A percentile compares a stretch with the other conserved stretches of the same genome.
Evolutionary conservation across 2,329 filamentous ascomycete genomes (phyloP).

Genomic region (Diplocarpon mali): DNA sequence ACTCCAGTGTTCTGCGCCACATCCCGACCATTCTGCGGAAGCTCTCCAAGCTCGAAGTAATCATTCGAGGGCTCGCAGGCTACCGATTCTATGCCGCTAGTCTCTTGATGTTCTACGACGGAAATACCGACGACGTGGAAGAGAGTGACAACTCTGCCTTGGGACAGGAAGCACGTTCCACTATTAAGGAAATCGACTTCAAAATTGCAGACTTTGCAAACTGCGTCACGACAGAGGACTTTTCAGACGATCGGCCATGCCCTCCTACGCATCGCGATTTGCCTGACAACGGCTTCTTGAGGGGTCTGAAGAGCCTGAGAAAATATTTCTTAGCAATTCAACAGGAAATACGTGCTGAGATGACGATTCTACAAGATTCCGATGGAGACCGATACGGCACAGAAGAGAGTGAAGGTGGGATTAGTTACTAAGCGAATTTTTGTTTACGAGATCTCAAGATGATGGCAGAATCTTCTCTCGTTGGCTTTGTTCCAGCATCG

Average conservation of each 20-base stretch:
- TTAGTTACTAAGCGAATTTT: slow-evolving; percentile 18
- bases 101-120: slow-evolving; percentile 91
- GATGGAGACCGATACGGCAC: slow-evolving; percentile 3
- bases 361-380: slow-evolving; percentile 9
- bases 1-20: slow-evolving; percentile 69
- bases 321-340: slow-evolving; percentile 84
- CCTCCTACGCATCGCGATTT: slow-evolving; percentile 72
- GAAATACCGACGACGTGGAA: slow-evolving; percentile 49
- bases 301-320: slow-evolving; percentile 67
- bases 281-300: slow-evolving; percentile 80
- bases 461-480: not conserved
- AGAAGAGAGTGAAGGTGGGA: slow-evolving; percentile 16
- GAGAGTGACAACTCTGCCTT: slow-evolving; percentile 31
- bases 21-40: slow-evolving; percentile 83
- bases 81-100: slow-evolving; percentile 96
- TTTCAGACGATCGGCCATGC: slow-evolving; percentile 49
- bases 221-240: slow-evolving; percentile 80
- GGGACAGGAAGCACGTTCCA: slow-evolving; percentile 29
- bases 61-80: slow-evolving; percentile 66
- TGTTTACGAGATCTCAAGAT: not conserved
- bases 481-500: not conserved
- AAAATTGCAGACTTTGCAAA: slow-evolving; percentile 99
- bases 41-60: slow-evolving; percentile 69
- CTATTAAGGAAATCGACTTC: slow-evolving; percentile 60
- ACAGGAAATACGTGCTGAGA: slow-evolving; percentile 49